Percentiles rank a stretch among this genome's conserved stretches.
These are phyloP conservation scores for Phanerodontia chrysosporium DNA, from an alignment of 768 basidiomycete species.

Conservation along the genomic window DNA sequence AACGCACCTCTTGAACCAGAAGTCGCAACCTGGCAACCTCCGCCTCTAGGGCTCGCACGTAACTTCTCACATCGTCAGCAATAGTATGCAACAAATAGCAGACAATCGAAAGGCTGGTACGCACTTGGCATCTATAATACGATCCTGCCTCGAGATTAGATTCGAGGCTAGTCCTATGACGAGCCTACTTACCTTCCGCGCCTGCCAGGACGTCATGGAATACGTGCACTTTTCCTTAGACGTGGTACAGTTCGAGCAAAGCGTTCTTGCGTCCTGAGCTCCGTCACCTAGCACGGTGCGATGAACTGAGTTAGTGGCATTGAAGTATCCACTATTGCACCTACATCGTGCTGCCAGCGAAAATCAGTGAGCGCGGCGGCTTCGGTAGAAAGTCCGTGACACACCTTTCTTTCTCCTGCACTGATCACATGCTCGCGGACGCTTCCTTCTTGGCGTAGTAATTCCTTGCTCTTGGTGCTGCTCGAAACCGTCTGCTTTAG, in stretches of 20 bases:
- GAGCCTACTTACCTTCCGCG: neutral
- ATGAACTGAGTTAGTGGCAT: too few species aligned
- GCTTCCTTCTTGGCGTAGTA: neutral
- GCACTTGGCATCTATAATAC: neutral
- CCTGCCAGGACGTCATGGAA: slow-evolving; percentile 1
- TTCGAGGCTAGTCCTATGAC: neutral
- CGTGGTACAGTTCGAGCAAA: slow-evolving; percentile 6
- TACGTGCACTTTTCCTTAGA: slow-evolving; percentile 8
- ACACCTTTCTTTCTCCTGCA: neutral
- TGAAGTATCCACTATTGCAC: neutral
- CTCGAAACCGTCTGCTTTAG: too few species aligned
- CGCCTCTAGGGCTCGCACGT: slow-evolving; percentile 9
- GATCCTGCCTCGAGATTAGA: neutral
- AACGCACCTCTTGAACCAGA: neutral
- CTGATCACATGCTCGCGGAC: neutral
- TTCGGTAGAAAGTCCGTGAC: neutral
- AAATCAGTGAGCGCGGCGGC: neutral
- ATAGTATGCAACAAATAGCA: too few species aligned
- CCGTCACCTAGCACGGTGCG: slow-evolving; percentile 5
- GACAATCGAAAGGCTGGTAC: too few species aligned
- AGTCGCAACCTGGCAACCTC: slow-evolving; percentile 12
- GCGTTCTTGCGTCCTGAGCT: neutral
- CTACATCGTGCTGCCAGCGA: slow-evolving; percentile 8
- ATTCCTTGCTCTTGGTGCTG: too few species aligned
- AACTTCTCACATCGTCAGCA: slow-evolving; percentile 1